Percentiles rank a stretch among this genome's conserved stretches.
Evolutionary conservation across 257 asterid species (phyloP).

Genomic region (Solanum medicagineum): DNA sequence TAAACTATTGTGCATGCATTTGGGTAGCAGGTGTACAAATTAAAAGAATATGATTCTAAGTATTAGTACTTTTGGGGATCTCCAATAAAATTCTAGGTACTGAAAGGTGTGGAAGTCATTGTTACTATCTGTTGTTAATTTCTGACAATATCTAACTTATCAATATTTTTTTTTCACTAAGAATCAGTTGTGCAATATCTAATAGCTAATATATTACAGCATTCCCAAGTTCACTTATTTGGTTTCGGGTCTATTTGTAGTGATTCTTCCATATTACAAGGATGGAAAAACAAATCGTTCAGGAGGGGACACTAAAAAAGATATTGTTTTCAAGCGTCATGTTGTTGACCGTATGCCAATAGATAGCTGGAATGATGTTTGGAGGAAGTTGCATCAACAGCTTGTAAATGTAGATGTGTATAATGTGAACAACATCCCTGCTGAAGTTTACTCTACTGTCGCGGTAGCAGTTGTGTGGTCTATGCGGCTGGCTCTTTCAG

Average conservation of each 20-base stretch:
- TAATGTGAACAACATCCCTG: slow-evolving; percentile 57
- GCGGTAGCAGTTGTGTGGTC: slow-evolving; percentile 95
- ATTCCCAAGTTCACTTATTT: background rate
- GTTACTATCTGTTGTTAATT: background rate
- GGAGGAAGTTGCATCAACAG: slow-evolving; percentile 95
- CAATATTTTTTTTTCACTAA: background rate
- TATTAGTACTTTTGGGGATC: background rate
- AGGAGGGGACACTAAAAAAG: slow-evolving; percentile 29
- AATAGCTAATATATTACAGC: background rate
- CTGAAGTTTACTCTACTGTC: slow-evolving; percentile 71
- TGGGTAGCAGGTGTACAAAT: background rate
- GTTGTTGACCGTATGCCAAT: slow-evolving; percentile 85
- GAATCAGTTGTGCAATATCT: background rate
- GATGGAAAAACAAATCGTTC: slow-evolving; percentile 37
- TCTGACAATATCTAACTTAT: background rate
- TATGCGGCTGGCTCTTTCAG: slow-evolving; percentile 90
- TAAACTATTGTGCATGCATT: background rate
- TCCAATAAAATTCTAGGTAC: background rate
- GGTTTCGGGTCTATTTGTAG: slow-evolving; percentile 27
- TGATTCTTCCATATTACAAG: slow-evolving; percentile 79
- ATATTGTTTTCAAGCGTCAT: slow-evolving; percentile 74
- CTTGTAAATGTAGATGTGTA: slow-evolving; percentile 83
- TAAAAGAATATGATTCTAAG: background rate
- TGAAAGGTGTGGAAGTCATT: background rate
- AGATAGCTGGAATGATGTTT: slow-evolving; percentile 96